phyloP scores from a whole-genome alignment of 2,329 filamentous ascomycete species.

The Sarocladiaceae sp. region DNA sequence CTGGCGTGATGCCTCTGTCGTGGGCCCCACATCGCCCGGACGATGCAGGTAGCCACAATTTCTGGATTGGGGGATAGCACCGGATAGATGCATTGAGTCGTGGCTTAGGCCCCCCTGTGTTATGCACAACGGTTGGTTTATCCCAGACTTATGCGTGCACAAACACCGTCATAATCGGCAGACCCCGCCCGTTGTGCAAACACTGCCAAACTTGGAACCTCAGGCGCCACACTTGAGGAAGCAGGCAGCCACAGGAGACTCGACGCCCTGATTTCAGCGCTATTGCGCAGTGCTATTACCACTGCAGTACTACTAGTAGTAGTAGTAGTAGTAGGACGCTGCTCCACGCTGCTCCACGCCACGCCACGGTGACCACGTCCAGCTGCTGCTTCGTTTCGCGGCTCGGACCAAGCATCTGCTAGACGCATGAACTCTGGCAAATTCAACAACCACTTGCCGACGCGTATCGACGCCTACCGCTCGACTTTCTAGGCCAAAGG shows the following conservation, averaged over 20 bases:
- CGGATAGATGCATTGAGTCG: slow-evolving; percentile 7
- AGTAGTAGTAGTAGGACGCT: too few species aligned
- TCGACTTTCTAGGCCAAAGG: slow-evolving; percentile 1
- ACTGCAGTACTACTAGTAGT: too few species aligned
- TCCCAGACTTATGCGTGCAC: background rate
- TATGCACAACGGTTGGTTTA: background rate
- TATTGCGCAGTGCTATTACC: too few species aligned
- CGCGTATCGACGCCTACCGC: slow-evolving; percentile 4
- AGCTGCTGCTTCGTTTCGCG: slow-evolving; percentile 3
- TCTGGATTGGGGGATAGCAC: background rate
- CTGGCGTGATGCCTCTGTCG: background rate
- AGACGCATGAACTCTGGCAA: slow-evolving; percentile 9
- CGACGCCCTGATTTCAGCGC: too few species aligned
- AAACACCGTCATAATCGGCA: slow-evolving; percentile 5
- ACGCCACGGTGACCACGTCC: slow-evolving; percentile 1
- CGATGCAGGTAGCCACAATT: background rate
- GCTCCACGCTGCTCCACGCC: too few species aligned
- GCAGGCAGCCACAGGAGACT: slow-evolving; percentile 9
- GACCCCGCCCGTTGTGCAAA: too few species aligned
- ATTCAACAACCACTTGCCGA: slow-evolving; percentile 3
- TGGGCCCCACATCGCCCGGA: background rate
- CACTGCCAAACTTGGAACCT: too few species aligned
- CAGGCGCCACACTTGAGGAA: too few species aligned
- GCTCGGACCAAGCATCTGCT: slow-evolving; percentile 1
- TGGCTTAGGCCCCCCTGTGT: too few species aligned